Evolutionary conservation across 495 filamentous ascomycete species (phyloP).

Genomic region (Aspergillus indologenus): DNA sequence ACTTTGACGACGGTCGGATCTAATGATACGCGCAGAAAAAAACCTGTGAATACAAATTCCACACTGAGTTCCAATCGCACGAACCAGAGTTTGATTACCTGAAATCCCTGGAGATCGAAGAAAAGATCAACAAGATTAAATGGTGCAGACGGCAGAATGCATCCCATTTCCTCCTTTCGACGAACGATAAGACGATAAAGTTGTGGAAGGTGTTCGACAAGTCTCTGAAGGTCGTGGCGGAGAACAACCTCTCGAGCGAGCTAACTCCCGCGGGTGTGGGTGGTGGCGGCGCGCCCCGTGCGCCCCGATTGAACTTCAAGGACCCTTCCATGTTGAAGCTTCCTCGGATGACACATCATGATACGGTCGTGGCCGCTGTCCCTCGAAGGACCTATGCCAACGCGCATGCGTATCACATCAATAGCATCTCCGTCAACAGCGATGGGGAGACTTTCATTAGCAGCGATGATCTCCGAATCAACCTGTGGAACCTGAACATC

Average conservation of each 20-base stretch:
- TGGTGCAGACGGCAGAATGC: conserved; percentile 98
- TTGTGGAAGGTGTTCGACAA: conserved; percentile 99
- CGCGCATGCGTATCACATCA: conserved; percentile 98
- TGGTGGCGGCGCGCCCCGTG: conserved; percentile 70
- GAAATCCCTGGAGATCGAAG: conserved; percentile 98
- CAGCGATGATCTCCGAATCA: conserved; percentile 95
- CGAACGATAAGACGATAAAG: conserved; percentile 99
- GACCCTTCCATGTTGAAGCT: conserved; percentile 81
- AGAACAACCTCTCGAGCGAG: conserved; percentile 97
- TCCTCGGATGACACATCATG: conserved; percentile 93
- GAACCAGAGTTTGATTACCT: conserved; percentile 99
- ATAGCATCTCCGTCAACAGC: conserved; percentile 99
- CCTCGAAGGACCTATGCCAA: conserved; percentile 95
- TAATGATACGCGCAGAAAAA: conserved; percentile 74
- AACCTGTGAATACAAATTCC: conserved; percentile 99
- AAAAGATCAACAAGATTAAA: conserved; percentile 99
- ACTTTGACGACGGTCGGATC: conserved; percentile 12
- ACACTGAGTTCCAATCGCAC: conserved; percentile 99
- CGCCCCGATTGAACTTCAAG: conserved; percentile 72
- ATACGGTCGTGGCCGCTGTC: conserved; percentile 96
- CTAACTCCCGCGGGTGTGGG: conserved; percentile 75
- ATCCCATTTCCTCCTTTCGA: conserved; percentile 96
- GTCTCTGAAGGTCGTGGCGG: conserved; percentile 95
- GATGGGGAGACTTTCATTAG: conserved; percentile 99
- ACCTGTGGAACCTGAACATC: conserved; percentile 98